phyloP scores from a whole-genome alignment of 208 protist species.

The Acanthamoeba pearcei region DNA sequence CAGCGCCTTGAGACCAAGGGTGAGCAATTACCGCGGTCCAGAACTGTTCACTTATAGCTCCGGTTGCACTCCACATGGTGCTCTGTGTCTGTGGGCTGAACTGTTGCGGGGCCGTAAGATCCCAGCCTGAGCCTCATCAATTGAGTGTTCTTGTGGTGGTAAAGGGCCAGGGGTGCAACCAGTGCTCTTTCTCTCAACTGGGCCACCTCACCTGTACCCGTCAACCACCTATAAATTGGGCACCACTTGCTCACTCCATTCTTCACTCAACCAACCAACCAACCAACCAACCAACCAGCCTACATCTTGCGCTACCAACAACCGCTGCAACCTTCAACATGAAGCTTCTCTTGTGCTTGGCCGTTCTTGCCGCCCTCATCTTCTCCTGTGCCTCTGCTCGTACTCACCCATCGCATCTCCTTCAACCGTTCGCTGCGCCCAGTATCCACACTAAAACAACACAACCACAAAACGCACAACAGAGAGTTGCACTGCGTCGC shows the following conservation, averaged over 20 bases:
- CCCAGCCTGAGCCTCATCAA: no score
- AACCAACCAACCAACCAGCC: not conserved
- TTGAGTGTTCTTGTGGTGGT: not conserved
- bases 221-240: not conserved
- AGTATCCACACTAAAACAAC: not conserved
- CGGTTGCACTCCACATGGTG: no score
- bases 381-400: not conserved
- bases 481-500: conserved; percentile 17
- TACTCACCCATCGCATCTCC: not conserved
- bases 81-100: no score
- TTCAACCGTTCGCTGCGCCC: not conserved
- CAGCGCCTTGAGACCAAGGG: no score
- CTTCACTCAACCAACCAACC: not conserved
- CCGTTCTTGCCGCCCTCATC: not conserved
- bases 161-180: not conserved
- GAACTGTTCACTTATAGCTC: no score
- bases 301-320: not conserved
- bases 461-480: not conserved
- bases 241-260: not conserved
- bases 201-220: not conserved
- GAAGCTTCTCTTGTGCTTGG: not conserved
- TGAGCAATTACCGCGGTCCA: no score
- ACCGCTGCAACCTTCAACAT: not conserved
- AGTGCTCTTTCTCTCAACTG: not conserved
- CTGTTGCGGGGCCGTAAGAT: no score